Conservation (phyloP, 2,329 filamentous ascomycete species). For the Ilyonectria mors-panacis region DNA sequence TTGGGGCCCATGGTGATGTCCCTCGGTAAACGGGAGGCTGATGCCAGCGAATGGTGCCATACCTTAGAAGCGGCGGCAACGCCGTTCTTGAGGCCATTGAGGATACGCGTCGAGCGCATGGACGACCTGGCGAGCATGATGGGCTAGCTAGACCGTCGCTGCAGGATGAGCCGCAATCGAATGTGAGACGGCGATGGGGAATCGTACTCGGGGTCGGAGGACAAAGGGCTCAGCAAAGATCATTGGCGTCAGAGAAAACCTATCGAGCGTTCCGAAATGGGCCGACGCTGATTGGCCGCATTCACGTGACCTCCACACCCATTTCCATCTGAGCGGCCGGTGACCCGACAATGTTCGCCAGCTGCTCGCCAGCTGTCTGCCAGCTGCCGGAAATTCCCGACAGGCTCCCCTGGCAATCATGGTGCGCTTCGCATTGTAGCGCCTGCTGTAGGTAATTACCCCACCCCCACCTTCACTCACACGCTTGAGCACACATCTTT, state of each 20-base stretch:
- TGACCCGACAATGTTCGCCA: conserved; percentile 30
- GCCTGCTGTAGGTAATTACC: conserved; percentile 27
- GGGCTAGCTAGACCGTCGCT: conserved; percentile 61
- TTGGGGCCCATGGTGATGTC: conserved; percentile 46
- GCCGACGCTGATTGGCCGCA: conserved; percentile 58
- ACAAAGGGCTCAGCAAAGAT: conserved; percentile 58
- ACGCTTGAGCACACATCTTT: conserved; percentile 33
- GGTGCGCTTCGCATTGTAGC: not conserved
- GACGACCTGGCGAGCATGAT: conserved; percentile 95
- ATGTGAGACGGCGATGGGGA: conserved; percentile 54
- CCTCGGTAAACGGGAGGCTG: conserved; percentile 54
- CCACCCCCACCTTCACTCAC: conserved; percentile 49
- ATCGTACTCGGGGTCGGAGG: conserved; percentile 56
- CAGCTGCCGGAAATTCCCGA: conserved; percentile 4
- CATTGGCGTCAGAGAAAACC: conserved; percentile 57
- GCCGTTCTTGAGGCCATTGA: conserved; percentile 83
- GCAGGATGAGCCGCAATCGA: conserved; percentile 55
- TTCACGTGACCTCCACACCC: conserved; percentile 52
- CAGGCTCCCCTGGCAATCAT: conserved; percentile 15
- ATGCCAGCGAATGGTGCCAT: conserved; percentile 62
- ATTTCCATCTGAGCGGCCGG: conserved; percentile 41
- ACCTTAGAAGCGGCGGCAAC: conserved; percentile 82
- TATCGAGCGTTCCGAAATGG: conserved; percentile 61
- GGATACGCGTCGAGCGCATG: conserved; percentile 89
- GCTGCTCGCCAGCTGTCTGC: conserved; percentile 21